phyloP scores from a whole-genome alignment of 306 rosid genomes.

The Medicago ruthenica region DNA sequence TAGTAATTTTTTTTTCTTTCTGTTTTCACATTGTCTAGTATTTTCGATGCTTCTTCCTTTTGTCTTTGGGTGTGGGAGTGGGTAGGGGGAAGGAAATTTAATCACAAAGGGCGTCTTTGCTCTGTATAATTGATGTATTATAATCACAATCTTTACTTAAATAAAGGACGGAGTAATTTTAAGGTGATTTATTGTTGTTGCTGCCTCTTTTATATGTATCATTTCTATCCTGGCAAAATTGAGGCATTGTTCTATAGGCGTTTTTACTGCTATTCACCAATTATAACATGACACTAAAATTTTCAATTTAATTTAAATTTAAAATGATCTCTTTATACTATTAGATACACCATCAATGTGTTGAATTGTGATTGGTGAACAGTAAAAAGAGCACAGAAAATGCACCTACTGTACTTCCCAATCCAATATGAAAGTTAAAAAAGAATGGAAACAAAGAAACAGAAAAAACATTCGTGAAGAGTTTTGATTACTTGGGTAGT shows the following conservation, averaged over 20 bases:
- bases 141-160: constrained; percentile 20
- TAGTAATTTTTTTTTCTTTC: constrained; percentile 28
- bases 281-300: background rate
- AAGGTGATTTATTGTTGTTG: constrained; percentile 1
- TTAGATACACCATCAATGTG: background rate
- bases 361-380: background rate
- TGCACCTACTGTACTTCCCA: constrained; percentile 8
- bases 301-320: background rate
- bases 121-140: constrained; percentile 18
- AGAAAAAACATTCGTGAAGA: constrained; percentile 8
- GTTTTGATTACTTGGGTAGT: constrained; percentile 8
- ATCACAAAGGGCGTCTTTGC: background rate
- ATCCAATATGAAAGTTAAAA: background rate
- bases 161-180: constrained; percentile 4
- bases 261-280: background rate
- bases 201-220: constrained; percentile 1
- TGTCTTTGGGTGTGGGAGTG: background rate
- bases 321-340: constrained; percentile 8
- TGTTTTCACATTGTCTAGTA: constrained; percentile 8
- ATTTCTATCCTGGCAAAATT: background rate
- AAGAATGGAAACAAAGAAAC: constrained; percentile 25
- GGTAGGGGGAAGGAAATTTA: background rate
- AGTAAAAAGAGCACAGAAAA: background rate
- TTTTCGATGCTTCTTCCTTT: constrained; percentile 10
- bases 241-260: background rate